Base-by-base conservation (phyloP, 805 yeast species). In the Saccharomycopsis malanga region DNA sequence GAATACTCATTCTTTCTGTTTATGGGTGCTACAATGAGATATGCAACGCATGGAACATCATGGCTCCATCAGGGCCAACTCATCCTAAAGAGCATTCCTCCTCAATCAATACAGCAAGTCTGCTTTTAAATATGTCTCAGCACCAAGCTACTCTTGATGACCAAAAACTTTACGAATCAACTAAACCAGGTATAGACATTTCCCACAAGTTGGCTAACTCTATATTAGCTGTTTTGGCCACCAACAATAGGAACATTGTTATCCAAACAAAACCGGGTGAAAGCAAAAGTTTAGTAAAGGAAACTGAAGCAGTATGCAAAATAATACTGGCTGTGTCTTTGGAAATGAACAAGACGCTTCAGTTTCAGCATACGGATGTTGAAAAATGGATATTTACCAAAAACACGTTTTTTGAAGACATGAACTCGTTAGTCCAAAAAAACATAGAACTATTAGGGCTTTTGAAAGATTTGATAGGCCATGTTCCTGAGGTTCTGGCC, bases 11-110 rank as follows among this genome's bases (percentile, higher is more conserved):
- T 45, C 56, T 71, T 34, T 63, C 72, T 4, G 53, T 71, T 15
- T 72, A 58, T 57, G 77, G 76, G 5, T 64, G 72, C 14, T 63
- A 71, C 49, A 67, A 65, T 54, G 77, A 73, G 54, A 47, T 72
- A 35, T 61, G 61, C 42, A 72, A 72, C 56, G 75, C 76, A 0
- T 68, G 67, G 54, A 56, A 54, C 40, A 56, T 70, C 1, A 48
- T 70, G 15, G 15, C 30, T 27, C 30, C 30, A 27, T n/a, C n/a
- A n/a, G n/a, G n/a, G n/a, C n/a, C n/a, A n/a, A n/a, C n/a, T n/a
- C n/a, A n/a, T n/a, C n/a, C n/a, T n/a, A n/a, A n/a, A n/a, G n/a
- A n/a, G n/a, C n/a, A n/a, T n/a, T n/a, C n/a, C n/a, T n/a, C n/a
- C n/a, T n/a, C n/a, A n/a, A n/a, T n/a, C n/a, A n/a, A n/a, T n/a